phyloP scores from a whole-genome alignment of 441 rosid species.

The Jatropha multifida region DNA sequence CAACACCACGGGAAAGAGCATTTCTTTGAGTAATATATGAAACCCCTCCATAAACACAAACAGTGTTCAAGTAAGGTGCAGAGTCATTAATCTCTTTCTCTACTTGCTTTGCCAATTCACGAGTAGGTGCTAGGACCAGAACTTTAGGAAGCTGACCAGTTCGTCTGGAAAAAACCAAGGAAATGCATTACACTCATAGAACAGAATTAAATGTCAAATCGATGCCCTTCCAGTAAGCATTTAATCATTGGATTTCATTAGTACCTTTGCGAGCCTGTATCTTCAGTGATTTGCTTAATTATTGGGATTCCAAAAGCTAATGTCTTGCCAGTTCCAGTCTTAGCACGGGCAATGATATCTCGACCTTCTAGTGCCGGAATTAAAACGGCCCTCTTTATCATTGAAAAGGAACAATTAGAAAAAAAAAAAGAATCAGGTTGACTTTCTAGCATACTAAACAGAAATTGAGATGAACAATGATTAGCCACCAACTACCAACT shows the following conservation, averaged over 20 bases:
- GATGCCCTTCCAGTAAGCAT: conserved; percentile 52
- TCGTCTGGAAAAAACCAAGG: conserved; percentile 40
- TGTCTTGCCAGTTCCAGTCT: conserved; percentile 99
- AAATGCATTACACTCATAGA: conserved; percentile 19
- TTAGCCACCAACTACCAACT: not conserved
- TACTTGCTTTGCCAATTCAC: conserved; percentile 95
- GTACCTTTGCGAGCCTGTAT: conserved; percentile 57
- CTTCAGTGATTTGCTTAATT: conserved; percentile 74
- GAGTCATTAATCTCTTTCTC: conserved; percentile 95
- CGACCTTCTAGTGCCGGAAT: conserved; percentile 86
- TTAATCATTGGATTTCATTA: conserved; percentile 37
- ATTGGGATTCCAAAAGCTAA: conserved; percentile 95
- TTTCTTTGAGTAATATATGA: conserved; percentile 74
- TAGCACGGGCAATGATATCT: conserved; percentile 95
- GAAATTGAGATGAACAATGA: not conserved
- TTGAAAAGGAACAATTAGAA: conserved; percentile 5
- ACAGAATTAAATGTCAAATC: conserved; percentile 3
- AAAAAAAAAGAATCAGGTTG: not conserved
- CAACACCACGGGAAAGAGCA: conserved; percentile 90
- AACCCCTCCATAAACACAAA: conserved; percentile 98
- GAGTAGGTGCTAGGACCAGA: conserved; percentile 83
- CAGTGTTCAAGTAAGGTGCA: conserved; percentile 78
- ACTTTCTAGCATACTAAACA: not conserved
- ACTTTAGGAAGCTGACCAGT: conserved; percentile 71
- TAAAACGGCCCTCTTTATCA: conserved; percentile 78